These are phyloP conservation scores for Yarrowia yakushimensis DNA, from an alignment of 805 yeast species.

Conservation along the genomic window DNA sequence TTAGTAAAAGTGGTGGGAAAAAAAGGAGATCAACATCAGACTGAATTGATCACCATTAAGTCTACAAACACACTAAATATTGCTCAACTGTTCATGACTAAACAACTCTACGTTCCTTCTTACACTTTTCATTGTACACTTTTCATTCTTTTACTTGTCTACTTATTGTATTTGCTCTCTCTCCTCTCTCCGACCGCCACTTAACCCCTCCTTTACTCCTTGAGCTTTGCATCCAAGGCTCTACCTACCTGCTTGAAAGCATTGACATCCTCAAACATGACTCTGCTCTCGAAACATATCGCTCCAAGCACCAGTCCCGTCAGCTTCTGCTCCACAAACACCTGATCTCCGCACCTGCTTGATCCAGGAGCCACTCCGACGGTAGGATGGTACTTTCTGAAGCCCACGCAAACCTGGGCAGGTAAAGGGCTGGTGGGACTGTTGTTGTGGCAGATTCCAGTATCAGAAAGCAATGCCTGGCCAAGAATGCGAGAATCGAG, in stretches of 20 bases:
- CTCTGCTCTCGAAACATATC: not conserved
- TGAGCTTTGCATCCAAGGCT: not conserved
- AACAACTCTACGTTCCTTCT: no score
- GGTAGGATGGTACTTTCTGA: constrained; percentile 1
- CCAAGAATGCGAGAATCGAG: constrained; percentile 3
- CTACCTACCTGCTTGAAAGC: constrained; percentile 6
- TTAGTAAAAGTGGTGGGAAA: no score
- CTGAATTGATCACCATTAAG: no score
- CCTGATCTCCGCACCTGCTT: not conserved
- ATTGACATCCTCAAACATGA: constrained; percentile 16
- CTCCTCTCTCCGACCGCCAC: no score
- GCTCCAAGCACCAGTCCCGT: not conserved
- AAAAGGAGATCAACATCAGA: no score
- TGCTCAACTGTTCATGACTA: no score
- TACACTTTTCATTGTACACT: no score
- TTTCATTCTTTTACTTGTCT: no score
- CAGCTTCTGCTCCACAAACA: not conserved
- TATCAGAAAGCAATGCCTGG: not conserved
- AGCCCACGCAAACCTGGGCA: constrained; percentile 2
- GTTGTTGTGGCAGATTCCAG: constrained; percentile 3
- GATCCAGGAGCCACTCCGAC: constrained; percentile 4
- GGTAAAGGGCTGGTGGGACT: not conserved
- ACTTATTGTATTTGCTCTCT: no score
- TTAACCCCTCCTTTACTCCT: not conserved
- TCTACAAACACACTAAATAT: no score